A percentile compares a stretch with the other conserved stretches of the same genome.
phyloP scores from a whole-genome alignment of 371 early-diverging fungal species.

The Ordospora colligata region DNA sequence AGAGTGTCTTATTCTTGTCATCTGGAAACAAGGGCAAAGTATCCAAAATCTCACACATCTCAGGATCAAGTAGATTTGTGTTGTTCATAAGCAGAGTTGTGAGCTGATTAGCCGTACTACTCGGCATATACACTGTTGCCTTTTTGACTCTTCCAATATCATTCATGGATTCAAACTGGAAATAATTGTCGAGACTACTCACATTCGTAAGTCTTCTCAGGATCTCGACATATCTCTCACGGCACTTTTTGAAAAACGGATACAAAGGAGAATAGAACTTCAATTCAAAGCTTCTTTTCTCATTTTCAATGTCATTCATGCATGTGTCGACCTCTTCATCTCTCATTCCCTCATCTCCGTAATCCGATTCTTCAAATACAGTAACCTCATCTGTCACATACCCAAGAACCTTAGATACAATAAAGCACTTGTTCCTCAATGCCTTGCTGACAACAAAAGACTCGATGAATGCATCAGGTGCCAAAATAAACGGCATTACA shows the following conservation, averaged over 20 bases:
- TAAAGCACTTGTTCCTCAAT: conserved; percentile 14
- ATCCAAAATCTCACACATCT: background rate
- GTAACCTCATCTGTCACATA: background rate
- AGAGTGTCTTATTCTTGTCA: background rate
- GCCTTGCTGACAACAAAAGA: background rate
- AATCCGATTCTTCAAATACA: conserved; percentile 59
- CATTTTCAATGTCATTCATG: conserved; percentile 68
- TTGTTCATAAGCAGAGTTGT: conserved; percentile 71
- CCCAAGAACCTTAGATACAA: background rate
- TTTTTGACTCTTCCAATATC: conserved; percentile 73
- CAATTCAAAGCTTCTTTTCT: background rate
- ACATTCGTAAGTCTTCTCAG: conserved; percentile 67
- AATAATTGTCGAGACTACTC: conserved; percentile 71
- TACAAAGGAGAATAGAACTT: conserved; percentile 4
- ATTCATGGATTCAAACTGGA: conserved; percentile 74
- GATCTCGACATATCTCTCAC: conserved; percentile 61
- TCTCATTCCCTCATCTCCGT: conserved; percentile 78
- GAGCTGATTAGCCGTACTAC: conserved; percentile 73
- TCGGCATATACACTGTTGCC: conserved; percentile 74
- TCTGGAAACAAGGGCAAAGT: background rate
- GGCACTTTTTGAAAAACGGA: conserved; percentile 62
- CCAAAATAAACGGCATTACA: conserved; percentile 28
- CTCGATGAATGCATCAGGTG: conserved; percentile 7
- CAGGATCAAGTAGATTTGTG: background rate
- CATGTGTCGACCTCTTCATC: conserved; percentile 80